These are phyloP conservation scores for Fusarium sp. DNA, from an alignment of 2,329 filamentous ascomycete species.

Conservation along the genomic window DNA sequence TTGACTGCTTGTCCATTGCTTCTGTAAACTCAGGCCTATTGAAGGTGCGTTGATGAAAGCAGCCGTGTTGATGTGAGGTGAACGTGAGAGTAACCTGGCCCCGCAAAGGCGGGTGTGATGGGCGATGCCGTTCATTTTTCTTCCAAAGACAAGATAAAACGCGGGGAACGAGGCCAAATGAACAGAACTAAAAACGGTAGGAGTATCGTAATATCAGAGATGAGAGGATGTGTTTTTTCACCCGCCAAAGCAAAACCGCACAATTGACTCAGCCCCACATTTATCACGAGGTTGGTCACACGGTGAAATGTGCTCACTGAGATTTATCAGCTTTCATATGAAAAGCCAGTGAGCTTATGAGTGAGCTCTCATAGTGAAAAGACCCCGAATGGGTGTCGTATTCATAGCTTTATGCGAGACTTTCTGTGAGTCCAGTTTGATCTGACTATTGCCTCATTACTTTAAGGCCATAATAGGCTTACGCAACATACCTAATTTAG, in stretches of 20 bases:
- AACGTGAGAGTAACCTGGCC: neutral
- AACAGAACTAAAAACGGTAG: no score
- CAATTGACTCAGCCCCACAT: constrained; percentile 12
- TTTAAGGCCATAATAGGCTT: neutral
- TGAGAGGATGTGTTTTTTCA: neutral
- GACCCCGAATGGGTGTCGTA: neutral
- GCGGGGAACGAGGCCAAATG: no score
- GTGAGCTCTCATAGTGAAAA: neutral
- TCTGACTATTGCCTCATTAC: neutral
- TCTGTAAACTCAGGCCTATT: neutral
- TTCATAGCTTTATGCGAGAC: neutral
- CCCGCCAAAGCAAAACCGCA: neutral
- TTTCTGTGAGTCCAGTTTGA: neutral
- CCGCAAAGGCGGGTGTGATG: neutral
- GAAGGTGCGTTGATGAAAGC: neutral
- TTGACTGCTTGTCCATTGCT: constrained; percentile 22
- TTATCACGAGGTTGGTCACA: neutral
- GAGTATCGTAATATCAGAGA: neutral
- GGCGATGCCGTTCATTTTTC: neutral
- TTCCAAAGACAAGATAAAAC: neutral
- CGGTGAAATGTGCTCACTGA: neutral
- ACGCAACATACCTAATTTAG: neutral
- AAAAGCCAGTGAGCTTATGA: neutral
- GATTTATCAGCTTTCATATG: neutral
- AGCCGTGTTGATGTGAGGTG: neutral